Base-by-base conservation (phyloP, 1,284 basidiomycete species). In the Ceratobasidium sp. region DNA sequence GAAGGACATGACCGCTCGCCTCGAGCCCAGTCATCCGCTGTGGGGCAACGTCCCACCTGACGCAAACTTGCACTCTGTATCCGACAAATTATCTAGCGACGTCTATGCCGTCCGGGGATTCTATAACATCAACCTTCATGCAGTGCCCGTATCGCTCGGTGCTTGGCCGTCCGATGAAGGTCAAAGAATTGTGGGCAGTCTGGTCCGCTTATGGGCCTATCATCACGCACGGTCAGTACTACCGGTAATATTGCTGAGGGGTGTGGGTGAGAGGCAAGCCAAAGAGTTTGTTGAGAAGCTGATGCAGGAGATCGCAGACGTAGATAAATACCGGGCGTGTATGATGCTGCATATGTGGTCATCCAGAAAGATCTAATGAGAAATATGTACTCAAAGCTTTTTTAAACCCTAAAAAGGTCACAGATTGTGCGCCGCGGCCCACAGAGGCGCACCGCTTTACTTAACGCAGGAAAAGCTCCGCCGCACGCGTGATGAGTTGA, bases 81-180 rank as follows among this genome's bases (percentile, higher is more conserved):
- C 23, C 23, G 23, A 23, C 9, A 52, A 64, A 23, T 9, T 40
- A 7, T 1, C 12, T 48, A 3, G 33, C 7, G 44, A 59, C 10
- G 1, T 10, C 20, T 38, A 38, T 4, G 9, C 23, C 64, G 46
- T 26, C 17, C 23, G 42, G 48, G 70, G 70, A 23, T 61, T 70
- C 15, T 67, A 59, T 12, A 15, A 9, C 9, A 70, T 70, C 54
- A 44, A 38, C n/a, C 33, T 23, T 26, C 38, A 44, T 9, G 12
- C 23, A 7, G 9, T 15, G 3, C 57, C 28, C 1, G 23, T 42
- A 23, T 57, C 70, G 3, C 3, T 38, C 10, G 70, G 70, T 13
- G n/a, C 57, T n/a, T 73, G 70, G 70, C 57, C 38, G 0, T 7
- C 42, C 1, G 70, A 73, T 9, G 70, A 73, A 33, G 40, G 33